Base-by-base conservation (phyloP, 2,329 filamentous ascomycete species). In the Fusarium beomiforme region DNA sequence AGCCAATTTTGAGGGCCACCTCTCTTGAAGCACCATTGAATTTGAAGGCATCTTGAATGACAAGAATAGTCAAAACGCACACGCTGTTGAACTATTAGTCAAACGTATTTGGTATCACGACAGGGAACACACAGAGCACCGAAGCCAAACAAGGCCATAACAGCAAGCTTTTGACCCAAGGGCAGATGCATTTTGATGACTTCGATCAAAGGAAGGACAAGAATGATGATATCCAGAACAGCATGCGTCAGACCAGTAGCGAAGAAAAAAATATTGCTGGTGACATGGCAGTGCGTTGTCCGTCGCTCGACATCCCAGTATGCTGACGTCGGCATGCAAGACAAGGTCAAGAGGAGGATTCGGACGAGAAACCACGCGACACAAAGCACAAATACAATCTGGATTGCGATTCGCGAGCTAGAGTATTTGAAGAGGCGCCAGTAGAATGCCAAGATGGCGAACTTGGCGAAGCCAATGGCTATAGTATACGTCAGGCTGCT, bases 311-410 rank as follows among this genome's bases (percentile, higher is more conserved):
- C 61, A 19, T 78, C 73, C 80, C 79, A 81, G 31, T 78, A 78
- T 5, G 74, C 76, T 10, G 77, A 75, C 2, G 80, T 70, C 0
- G 80, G 80, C 7, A 78, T 53, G 58, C 80, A 81, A 43, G 78
- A 77, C 37, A 81, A 75, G 2, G 78, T 77, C 6, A 75, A 72
- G 1, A 81, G 47, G 34, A 80, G 76, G 1, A 77, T 75, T 31
- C 77, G 62, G 10, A 77, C 58, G 8, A 76, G 57, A 23, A 78
- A 68, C 78, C 78, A 79, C 1, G 71, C 39, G 19, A 59, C 29
- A 2, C 70, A 68, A 2, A 70, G 56, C 3, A 33, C 71, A 1
- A 71, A n/a, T 1, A 79, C 70, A 12, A 75, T 31, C 9, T 72
- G 64, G n/a, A 79, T 78, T 8, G 77, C 66, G 6, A 75, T 58